Evolutionary conservation across 345 rosid species (phyloP).

Genomic region (Hibiscus syriacus): DNA sequence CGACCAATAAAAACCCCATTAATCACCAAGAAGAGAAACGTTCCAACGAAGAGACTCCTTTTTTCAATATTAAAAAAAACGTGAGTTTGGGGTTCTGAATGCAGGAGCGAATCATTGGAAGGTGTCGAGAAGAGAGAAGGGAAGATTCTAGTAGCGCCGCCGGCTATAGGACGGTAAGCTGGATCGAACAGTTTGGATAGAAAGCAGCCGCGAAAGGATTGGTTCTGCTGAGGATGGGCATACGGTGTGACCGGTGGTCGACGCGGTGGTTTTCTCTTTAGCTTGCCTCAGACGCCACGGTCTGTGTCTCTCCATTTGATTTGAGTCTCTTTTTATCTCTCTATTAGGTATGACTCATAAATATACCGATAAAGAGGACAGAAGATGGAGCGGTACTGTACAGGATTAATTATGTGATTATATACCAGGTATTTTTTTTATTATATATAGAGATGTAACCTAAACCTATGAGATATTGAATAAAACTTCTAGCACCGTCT

Average conservation of each 20-base stretch:
- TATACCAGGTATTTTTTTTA: no score
- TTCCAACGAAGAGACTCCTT: no score
- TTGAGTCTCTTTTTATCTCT: no score
- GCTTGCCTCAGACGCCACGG: conserved; percentile 63
- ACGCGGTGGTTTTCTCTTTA: conserved; percentile 25
- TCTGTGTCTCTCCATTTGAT: no score
- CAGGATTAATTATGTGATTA: no score
- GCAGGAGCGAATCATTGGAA: conserved; percentile 27
- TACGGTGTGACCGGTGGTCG: conserved; percentile 22
- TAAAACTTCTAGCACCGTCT: no score
- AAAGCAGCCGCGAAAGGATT: conserved; percentile 41
- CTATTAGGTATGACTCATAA: no score
- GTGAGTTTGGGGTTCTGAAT: conserved; percentile 10
- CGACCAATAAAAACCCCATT: no score
- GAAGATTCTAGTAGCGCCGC: conserved; percentile 56
- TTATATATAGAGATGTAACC: no score
- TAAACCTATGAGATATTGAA: no score
- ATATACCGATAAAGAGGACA: no score
- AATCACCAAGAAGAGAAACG: neutral
- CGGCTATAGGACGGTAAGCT: conserved; percentile 55
- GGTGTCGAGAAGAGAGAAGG: conserved; percentile 59
- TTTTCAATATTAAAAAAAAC: neutral
- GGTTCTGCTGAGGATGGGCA: conserved; percentile 45
- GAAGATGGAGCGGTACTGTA: no score
- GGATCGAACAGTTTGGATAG: conserved; percentile 73